Evolutionary conservation across 495 filamentous ascomycete genomes (phyloP).

Genomic region (Aspergillus carlsbadensis): DNA sequence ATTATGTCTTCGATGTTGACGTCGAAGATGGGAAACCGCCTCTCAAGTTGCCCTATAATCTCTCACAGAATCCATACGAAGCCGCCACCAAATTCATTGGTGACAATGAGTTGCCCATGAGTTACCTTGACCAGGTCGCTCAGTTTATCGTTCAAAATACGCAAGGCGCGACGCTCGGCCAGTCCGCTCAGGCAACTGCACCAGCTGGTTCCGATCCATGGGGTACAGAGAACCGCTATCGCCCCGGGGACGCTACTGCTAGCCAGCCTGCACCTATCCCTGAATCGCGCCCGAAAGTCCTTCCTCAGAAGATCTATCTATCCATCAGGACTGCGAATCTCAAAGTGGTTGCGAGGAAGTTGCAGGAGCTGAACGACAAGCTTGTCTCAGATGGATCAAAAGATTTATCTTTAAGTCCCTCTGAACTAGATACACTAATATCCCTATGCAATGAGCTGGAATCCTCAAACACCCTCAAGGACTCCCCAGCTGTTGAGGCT

Average conservation of each 20-base stretch:
- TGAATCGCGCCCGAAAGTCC: conserved; percentile 54
- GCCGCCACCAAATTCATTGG: conserved; percentile 88
- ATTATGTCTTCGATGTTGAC: conserved; percentile 98
- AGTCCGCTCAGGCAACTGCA: conserved; percentile 39
- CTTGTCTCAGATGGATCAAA: conserved; percentile 68
- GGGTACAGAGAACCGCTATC: conserved; percentile 75
- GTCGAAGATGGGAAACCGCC: conserved; percentile 94
- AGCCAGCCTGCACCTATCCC: conserved; percentile 31
- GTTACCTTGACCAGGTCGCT: conserved; percentile 89
- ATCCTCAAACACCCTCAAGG: conserved; percentile 33
- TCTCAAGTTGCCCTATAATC: conserved; percentile 90
- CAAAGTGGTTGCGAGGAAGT: conserved; percentile 68
- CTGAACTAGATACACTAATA: conserved; percentile 59
- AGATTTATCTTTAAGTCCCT: conserved; percentile 68
- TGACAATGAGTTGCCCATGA: conserved; percentile 86
- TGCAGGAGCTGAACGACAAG: conserved; percentile 67
- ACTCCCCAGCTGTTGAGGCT: conserved; percentile 36
- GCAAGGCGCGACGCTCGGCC: conserved; percentile 77
- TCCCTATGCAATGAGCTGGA: conserved; percentile 59
- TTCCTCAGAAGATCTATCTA: conserved; percentile 87
- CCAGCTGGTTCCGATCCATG: conserved; percentile 64
- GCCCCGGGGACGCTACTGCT: conserved; percentile 61
- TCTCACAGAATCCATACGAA: conserved; percentile 89
- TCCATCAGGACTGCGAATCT: conserved; percentile 61
- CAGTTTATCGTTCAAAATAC: conserved; percentile 92